Evolutionary conservation across 108 stramenopile genomes (phyloP), one percentile per base, ranked within the genome.

Genomic region (Conticribra guillardii): DNA sequence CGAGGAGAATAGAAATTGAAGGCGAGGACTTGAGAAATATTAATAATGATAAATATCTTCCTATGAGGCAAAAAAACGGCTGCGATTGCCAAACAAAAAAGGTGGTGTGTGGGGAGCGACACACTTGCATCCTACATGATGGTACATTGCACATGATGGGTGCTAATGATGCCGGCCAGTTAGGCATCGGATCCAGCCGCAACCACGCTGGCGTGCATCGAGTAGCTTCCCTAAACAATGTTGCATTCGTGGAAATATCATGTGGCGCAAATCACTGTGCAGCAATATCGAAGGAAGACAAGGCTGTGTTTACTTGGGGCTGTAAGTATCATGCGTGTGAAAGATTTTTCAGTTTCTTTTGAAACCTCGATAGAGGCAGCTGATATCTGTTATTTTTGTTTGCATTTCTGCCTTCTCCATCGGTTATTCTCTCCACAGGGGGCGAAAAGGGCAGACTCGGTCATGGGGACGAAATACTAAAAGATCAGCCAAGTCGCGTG

Each of bases 261-360:
- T 73, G 71, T 31, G 71, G 71, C 17, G 50, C 63, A 29, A 73
- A 73, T 56, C 61, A 73, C 32, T 64, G 54, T 32, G 71, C 62
- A 21, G 71, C 62, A 29, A 73, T 73, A 9, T 63, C 44, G 1
- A 17, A 8, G 14, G 4, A 23, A 0, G 54, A 31, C 32, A 28
- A 23, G 26, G 33, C 69, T 19, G 19, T 63, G 1, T 73, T 49
- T 31, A 73, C 71, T 2, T 73, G 71, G 71, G 44, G 67, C 16
- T 57, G 27, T 31, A 32, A 30, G 28, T 41, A 11, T 41, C 5
- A 41, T 41, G 11, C 8, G 5, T 41, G 5, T 41, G 37, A 11
- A n/a, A n/a, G n/a, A n/a, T n/a, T n/a, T n/a, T n/a, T n/a, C n/a
- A n/a, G n/a, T n/a, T n/a, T n/a, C n/a, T n/a, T n/a, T n/a, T n/a